phyloP scores from a whole-genome alignment of 2,329 filamentous ascomycete genomes.

The Aspergillus sp. region DNA sequence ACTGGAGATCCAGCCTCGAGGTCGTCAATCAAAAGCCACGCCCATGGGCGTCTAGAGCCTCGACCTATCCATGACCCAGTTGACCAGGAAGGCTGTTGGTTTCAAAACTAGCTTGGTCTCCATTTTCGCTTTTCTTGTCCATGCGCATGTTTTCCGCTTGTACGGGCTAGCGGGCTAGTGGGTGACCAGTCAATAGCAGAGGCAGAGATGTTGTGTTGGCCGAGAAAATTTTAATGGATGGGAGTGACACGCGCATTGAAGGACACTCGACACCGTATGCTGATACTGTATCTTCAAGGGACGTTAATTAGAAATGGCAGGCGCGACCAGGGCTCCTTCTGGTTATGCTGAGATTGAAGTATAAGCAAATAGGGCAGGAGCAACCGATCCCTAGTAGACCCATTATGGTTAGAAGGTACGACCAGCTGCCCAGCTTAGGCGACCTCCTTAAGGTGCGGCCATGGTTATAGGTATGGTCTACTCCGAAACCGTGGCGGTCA shows the following conservation, averaged over 20 bases:
- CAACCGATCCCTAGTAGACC: background rate
- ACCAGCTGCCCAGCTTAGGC: background rate
- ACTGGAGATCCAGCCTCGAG: background rate
- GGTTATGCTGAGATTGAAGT: background rate
- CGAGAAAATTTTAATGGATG: background rate
- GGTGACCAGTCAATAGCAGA: too few relatives aligned
- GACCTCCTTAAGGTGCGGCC: too few relatives aligned
- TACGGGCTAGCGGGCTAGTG: too few relatives aligned
- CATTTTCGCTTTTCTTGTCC: too few relatives aligned
- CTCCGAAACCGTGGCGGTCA: background rate
- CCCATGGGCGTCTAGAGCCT: background rate
- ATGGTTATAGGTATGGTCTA: too few relatives aligned
- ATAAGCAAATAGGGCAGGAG: background rate
- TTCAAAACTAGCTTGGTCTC: too few relatives aligned
- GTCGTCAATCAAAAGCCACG: background rate
- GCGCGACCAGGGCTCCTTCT: background rate
- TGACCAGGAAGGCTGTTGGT: too few relatives aligned
- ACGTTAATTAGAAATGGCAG: background rate
- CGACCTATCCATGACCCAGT: background rate
- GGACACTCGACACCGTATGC: background rate
- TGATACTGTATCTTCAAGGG: background rate
- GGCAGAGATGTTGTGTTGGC: background rate
- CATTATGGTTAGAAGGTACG: background rate
- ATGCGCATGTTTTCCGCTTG: too few relatives aligned
- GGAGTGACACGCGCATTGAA: background rate